These are phyloP conservation scores for Coemansia sp. DNA, from an alignment of 192 early-diverging fungal genomes.

Conservation along the genomic window DNA sequence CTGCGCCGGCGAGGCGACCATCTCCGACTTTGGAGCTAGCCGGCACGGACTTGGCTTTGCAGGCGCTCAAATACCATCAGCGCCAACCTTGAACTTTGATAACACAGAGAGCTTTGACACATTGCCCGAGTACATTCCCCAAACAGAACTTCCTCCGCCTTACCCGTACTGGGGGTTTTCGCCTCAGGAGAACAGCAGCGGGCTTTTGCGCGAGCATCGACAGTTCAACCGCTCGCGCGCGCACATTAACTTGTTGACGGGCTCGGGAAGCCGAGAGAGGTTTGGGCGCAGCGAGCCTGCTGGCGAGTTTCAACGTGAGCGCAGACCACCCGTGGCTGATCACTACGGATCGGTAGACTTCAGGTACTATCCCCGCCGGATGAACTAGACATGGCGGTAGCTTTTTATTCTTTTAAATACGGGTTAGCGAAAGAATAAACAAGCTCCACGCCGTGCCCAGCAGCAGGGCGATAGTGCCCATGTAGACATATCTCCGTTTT, in stretches of 20 bases:
- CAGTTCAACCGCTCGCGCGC: constrained; percentile 10
- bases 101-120: constrained; percentile 31
- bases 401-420: constrained; percentile 10
- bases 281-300: background rate
- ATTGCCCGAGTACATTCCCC: constrained; percentile 33
- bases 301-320: background rate
- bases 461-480: constrained; percentile 35
- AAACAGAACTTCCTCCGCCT: constrained; percentile 30
- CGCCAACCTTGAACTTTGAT: constrained; percentile 6
- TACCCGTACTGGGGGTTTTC: constrained; percentile 9
- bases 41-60: constrained; percentile 13
- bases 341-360: constrained; percentile 8
- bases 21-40: constrained; percentile 36
- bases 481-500: constrained; percentile 31
- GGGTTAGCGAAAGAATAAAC: constrained; percentile 30
- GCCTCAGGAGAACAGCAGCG: background rate
- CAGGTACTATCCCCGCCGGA: constrained; percentile 21
- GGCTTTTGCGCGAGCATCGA: constrained; percentile 1
- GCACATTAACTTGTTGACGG: constrained; percentile 5
- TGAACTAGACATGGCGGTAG: constrained; percentile 14
- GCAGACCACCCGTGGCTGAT: background rate
- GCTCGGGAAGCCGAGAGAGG: background rate
- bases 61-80: background rate
- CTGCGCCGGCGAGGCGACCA: constrained; percentile 30
- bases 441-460: constrained; percentile 33